Base-by-base conservation (phyloP, 352 stramenopile genomes). In the Globisporangium rhizosaccharum region DNA sequence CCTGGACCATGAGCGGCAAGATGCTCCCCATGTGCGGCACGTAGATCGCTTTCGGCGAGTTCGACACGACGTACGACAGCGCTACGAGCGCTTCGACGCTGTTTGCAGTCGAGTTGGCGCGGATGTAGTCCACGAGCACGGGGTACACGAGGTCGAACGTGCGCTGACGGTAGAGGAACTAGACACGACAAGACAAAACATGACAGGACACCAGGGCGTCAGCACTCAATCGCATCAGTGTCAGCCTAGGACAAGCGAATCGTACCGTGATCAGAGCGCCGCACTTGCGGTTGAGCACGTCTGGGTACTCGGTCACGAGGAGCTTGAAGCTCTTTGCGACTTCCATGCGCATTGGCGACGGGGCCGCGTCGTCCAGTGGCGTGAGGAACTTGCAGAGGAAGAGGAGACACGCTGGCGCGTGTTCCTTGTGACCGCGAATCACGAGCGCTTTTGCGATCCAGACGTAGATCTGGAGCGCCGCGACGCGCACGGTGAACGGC, bases 201-300 rank as follows among this genome's bases (percentile, higher is more conserved):
- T 33, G 28, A 7, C 6, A 33, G 28, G 2, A 33, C 28, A 33
- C 23, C 23, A 23, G 23, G 23, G 11, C 14, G 26, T 15, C 2
- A 64, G 1, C 30, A 61, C 20, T 48, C 42, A 49, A 12, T 54
- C 6, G 30, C 53, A 33, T 17, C n/a, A 5, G 1, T 28, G 3
- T 23, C 30, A 3, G 20, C 26, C 23, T 9, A 36, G 26, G 18
- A 14, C n/a, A 37, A 44, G 5, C 3, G 14, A 1, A 30, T 20
- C 56, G 63, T 80, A 94, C 85, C 68, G 67, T 93, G 61, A 92
- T 91, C 41, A 77, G 72, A 14, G 85, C 85, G 28, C 84, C 83
- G 44, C 83, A 93, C 61, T 92, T 92, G 62, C 82, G 82, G 65
- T 91, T 93, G 23, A 94, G 72, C 45, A 91, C 83, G 53, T 94